Evolutionary conservation across 2,329 filamentous ascomycete genomes (phyloP).

Genomic region (Talaromyces verruculosus): DNA sequence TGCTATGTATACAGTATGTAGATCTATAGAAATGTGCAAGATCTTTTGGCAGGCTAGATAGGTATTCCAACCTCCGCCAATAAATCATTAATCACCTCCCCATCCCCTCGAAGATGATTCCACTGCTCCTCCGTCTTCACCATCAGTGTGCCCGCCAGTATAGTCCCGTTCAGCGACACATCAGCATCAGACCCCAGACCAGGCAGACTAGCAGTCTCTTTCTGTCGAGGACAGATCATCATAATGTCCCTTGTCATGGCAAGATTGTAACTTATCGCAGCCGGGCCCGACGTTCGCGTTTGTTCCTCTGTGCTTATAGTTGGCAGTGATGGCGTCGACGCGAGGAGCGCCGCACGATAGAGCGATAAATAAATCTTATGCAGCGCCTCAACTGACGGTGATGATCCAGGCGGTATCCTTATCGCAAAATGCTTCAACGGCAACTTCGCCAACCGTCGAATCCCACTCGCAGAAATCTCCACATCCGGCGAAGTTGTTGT

Average conservation of each 20-base stretch:
- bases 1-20: background rate
- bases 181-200: slow-evolving; percentile 33
- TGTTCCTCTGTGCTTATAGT: background rate
- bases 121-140: slow-evolving; percentile 58
- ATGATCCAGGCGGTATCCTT: background rate
- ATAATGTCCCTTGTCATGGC: slow-evolving; percentile 56
- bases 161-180: slow-evolving; percentile 57
- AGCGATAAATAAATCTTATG: slow-evolving; percentile 42
- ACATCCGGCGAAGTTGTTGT: slow-evolving; percentile 21
- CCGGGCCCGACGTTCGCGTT: slow-evolving; percentile 33
- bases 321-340: background rate
- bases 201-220: slow-evolving; percentile 47
- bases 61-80: slow-evolving; percentile 44
- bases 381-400: slow-evolving; percentile 30
- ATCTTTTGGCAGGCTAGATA: background rate
- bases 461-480: slow-evolving; percentile 23
- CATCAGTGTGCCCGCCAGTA: slow-evolving; percentile 59
- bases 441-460: slow-evolving; percentile 35
- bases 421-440: slow-evolving; percentile 53
- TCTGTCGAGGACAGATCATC: slow-evolving; percentile 54
- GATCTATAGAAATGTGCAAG: background rate
- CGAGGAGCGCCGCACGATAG: slow-evolving; percentile 43
- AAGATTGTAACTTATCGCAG: slow-evolving; percentile 59
- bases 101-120: slow-evolving; percentile 47
- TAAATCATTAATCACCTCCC: slow-evolving; percentile 45